phyloP scores from a whole-genome alignment of 352 stramenopile species.

The Sclerospora graminicola region DNA sequence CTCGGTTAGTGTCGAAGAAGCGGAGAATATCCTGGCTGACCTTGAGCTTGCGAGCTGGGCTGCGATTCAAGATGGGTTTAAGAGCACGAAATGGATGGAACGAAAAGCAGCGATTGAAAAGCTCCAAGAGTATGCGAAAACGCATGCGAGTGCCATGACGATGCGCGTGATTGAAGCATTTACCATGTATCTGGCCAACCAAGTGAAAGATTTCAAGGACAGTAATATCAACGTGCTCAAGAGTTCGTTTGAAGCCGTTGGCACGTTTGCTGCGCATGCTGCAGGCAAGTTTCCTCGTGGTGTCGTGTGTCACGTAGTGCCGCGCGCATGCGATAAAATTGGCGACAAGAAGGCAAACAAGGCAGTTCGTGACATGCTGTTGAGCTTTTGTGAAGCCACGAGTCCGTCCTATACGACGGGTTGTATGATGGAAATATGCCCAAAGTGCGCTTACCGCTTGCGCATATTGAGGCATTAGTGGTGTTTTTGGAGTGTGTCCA shows the following conservation, averaged over 20 bases:
- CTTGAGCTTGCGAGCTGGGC: constrained; percentile 53
- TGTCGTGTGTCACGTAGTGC: constrained; percentile 60
- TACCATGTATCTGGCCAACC: constrained; percentile 54
- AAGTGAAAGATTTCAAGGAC: constrained; percentile 84
- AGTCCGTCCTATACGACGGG: constrained; percentile 66
- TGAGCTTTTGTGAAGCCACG: constrained; percentile 65
- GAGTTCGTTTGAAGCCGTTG: constrained; percentile 74
- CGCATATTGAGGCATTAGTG: constrained; percentile 55
- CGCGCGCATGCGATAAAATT: constrained; percentile 72
- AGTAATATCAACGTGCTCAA: constrained; percentile 86
- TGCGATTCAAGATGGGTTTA: constrained; percentile 45
- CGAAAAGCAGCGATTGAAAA: constrained; percentile 66
- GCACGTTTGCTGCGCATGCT: constrained; percentile 49
- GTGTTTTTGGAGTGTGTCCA: constrained; percentile 59
- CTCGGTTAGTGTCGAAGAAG: constrained; percentile 52
- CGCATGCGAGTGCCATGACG: constrained; percentile 41
- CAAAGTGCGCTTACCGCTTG: constrained; percentile 69
- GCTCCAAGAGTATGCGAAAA: constrained; percentile 47
- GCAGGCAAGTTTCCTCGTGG: constrained; percentile 56
- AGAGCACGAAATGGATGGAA: constrained; percentile 74
- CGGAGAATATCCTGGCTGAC: constrained; percentile 41
- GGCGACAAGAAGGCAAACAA: constrained; percentile 72
- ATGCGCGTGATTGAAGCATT: constrained; percentile 64
- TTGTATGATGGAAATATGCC: constrained; percentile 65
- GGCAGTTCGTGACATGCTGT: constrained; percentile 53